Conservation (phyloP, 306 rosid species). For the Casuarina glauca region DNA sequence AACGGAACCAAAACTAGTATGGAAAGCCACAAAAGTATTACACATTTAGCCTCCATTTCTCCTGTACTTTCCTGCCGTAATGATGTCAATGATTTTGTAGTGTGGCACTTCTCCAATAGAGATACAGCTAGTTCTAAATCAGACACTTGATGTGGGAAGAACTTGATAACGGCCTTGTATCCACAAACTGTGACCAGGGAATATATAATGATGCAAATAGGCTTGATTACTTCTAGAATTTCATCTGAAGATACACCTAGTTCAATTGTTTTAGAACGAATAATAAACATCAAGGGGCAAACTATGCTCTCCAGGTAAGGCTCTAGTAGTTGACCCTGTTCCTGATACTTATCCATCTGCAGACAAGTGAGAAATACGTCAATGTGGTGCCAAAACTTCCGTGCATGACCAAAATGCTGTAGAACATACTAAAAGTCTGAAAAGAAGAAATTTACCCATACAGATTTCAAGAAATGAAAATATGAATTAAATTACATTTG, state of each 20-base stretch:
- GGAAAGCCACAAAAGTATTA: slow-evolving; percentile 86
- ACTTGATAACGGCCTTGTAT: slow-evolving; percentile 81
- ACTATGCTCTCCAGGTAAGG: slow-evolving; percentile 90
- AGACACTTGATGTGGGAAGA: slow-evolving; percentile 94
- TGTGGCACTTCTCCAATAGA: slow-evolving; percentile 75
- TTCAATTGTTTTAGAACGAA: slow-evolving; percentile 68
- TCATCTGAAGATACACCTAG: slow-evolving; percentile 57
- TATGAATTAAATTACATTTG: too few relatives aligned
- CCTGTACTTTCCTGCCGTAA: slow-evolving; percentile 85
- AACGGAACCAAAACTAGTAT: slow-evolving; percentile 93
- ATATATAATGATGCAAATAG: slow-evolving; percentile 73
- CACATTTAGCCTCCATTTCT: slow-evolving; percentile 91
- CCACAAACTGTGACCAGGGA: slow-evolving; percentile 84
- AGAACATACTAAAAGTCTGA: neutral
- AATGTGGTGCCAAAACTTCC: neutral
- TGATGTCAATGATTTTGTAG: slow-evolving; percentile 52
- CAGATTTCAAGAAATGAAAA: neutral
- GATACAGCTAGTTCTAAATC: slow-evolving; percentile 95
- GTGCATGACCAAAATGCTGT: neutral
- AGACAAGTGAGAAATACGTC: slow-evolving; percentile 19
- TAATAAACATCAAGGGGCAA: slow-evolving; percentile 73
- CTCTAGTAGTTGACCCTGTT: slow-evolving; percentile 91
- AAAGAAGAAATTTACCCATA: neutral
- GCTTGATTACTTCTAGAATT: slow-evolving; percentile 73
- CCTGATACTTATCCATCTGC: slow-evolving; percentile 97